These are phyloP conservation scores for Skeletonema tropicum DNA, from an alignment of 108 stramenopile species.

Conservation along the genomic window DNA sequence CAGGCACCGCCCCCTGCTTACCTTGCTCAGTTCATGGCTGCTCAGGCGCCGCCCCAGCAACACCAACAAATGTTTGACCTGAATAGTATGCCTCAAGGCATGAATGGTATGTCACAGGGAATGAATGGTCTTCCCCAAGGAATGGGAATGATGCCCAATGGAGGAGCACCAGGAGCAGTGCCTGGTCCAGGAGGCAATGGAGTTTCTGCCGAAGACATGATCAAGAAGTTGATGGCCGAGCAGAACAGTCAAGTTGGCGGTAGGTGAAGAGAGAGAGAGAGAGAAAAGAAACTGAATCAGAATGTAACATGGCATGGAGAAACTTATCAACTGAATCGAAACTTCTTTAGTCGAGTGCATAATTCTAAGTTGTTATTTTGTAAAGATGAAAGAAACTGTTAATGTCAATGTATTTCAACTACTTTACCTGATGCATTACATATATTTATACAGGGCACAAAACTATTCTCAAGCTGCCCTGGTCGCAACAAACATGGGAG, in stretches of 20 bases:
- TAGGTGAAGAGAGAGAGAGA: neutral
- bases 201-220: neutral
- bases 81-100: neutral
- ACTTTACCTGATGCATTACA: neutral
- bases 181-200: neutral
- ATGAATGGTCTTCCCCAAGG: neutral
- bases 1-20: neutral
- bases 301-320: neutral
- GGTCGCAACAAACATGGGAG: neutral
- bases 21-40: neutral
- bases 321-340: neutral
- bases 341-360: neutral
- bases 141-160: neutral
- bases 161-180: neutral
- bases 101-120: neutral
- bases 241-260: neutral
- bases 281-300: neutral
- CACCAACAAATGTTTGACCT: neutral
- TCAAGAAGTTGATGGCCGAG: conserved; percentile 3
- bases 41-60: neutral
- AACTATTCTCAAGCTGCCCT: neutral
- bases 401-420: neutral
- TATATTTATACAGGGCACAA: neutral
- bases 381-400: too few relatives aligned
- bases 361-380: neutral